Evolutionary conservation across 2,329 filamentous ascomycete genomes (phyloP).

Genomic region (Epichloe coenophiala): DNA sequence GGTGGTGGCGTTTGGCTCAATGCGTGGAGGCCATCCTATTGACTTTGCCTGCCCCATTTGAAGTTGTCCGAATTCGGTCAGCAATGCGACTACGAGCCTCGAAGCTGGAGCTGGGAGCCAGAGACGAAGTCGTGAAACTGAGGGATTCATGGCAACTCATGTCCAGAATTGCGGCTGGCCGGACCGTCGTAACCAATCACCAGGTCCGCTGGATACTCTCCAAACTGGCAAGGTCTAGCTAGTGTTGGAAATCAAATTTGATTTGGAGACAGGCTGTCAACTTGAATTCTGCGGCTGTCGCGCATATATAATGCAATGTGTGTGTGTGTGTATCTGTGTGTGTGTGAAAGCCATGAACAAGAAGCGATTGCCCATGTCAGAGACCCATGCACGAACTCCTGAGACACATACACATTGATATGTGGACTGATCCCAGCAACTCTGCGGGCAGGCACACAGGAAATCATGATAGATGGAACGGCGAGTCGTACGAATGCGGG

Average conservation of each 20-base stretch:
- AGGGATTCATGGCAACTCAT: not conserved
- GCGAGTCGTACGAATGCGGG: not conserved
- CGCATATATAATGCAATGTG: not conserved
- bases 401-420: too few species aligned
- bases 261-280: too few species aligned
- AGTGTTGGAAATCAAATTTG: not conserved
- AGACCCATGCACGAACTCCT: not conserved
- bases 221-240: not conserved
- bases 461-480: not conserved
- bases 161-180: too few species aligned
- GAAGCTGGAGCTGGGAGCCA: not conserved
- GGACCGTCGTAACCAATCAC: not conserved
- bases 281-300: too few species aligned
- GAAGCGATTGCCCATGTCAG: not conserved
- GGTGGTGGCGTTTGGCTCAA: not conserved
- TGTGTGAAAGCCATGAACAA: not conserved
- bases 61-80: not conserved
- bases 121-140: not conserved
- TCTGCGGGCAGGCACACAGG: not conserved
- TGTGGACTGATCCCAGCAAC: not conserved
- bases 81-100: not conserved
- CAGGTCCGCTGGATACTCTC: too few species aligned
- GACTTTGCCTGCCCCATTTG: not conserved
- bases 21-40: not conserved
- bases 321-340: not conserved